phyloP scores from a whole-genome alignment of 441 rosid species.

The Isatis lusitanica region DNA sequence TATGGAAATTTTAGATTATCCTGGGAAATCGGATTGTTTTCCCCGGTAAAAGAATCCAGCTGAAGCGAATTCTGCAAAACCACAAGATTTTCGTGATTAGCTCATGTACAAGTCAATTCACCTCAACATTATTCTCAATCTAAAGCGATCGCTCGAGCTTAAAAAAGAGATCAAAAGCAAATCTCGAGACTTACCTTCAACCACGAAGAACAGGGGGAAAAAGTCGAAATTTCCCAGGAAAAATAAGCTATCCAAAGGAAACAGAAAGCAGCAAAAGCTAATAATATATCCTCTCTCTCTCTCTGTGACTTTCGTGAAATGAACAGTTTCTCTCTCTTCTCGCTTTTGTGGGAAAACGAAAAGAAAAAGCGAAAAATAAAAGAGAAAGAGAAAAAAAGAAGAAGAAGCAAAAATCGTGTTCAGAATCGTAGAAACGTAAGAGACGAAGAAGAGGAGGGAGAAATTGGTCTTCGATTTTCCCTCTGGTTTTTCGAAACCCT shows the following conservation, averaged over 20 bases:
- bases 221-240: neutral
- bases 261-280: neutral
- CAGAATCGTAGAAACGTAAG: neutral
- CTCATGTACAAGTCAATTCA: constrained; percentile 26
- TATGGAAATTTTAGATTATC: neutral
- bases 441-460: constrained; percentile 5
- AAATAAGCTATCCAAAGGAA: neutral
- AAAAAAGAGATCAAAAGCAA: neutral
- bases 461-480: constrained; percentile 12
- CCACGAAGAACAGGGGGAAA: constrained; percentile 14
- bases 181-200: constrained; percentile 21
- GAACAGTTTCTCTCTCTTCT: constrained; percentile 23
- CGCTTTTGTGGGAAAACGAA: constrained; percentile 10
- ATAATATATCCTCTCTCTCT: neutral
- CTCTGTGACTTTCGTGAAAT: neutral
- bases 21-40: neutral
- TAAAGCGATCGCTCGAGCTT: neutral
- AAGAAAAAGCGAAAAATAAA: neutral
- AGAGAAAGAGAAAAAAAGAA: neutral
- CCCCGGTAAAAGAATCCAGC: neutral
- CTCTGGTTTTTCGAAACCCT: constrained; percentile 31
- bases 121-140: neutral
- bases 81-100: neutral
- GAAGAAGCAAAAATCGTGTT: neutral
- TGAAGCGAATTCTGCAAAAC: constrained; percentile 16